A percentile compares a stretch with the other conserved stretches of the same genome.
Conservation (phyloP, 1,284 basidiomycete genomes). For the Fomitopsis betulina region DNA sequence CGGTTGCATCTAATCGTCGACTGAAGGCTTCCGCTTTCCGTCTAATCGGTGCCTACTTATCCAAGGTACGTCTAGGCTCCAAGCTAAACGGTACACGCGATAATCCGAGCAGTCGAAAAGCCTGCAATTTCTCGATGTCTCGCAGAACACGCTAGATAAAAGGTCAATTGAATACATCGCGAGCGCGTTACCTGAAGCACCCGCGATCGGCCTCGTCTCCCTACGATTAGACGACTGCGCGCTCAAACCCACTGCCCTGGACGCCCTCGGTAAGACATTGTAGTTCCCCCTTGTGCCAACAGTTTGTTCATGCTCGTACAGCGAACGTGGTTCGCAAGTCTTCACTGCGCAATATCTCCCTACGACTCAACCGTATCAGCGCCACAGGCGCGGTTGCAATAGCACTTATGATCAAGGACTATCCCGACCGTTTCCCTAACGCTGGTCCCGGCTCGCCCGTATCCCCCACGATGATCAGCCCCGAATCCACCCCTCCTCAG, state of each 20-base stretch:
- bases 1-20: slow-evolving; percentile 82
- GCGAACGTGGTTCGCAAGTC: slow-evolving; percentile 81
- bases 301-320: slow-evolving; percentile 22
- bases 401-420: slow-evolving; percentile 94
- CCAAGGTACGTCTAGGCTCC: slow-evolving; percentile 45
- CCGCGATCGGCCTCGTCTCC: slow-evolving; percentile 62
- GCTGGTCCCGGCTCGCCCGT: slow-evolving; percentile 22
- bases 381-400: slow-evolving; percentile 82
- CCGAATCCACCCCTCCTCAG: slow-evolving; percentile 17
- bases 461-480: slow-evolving; percentile 14
- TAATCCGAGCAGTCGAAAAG: slow-evolving; percentile 51
- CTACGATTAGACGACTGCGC: slow-evolving; percentile 81
- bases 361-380: slow-evolving; percentile 83
- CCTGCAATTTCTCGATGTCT: slow-evolving; percentile 85
- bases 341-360: slow-evolving; percentile 79
- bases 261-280: slow-evolving; percentile 62
- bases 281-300: background rate
- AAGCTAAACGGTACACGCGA: background rate
- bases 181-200: slow-evolving; percentile 55
- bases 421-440: slow-evolving; percentile 67
- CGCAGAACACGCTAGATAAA: slow-evolving; percentile 84
- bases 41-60: slow-evolving; percentile 76
- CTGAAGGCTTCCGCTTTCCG: slow-evolving; percentile 80
- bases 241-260: slow-evolving; percentile 67
- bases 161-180: slow-evolving; percentile 81